Evolutionary conservation across 805 yeast genomes (phyloP), one percentile per base, ranked within the genome.

Genomic region (Candida qinlingensis): DNA sequence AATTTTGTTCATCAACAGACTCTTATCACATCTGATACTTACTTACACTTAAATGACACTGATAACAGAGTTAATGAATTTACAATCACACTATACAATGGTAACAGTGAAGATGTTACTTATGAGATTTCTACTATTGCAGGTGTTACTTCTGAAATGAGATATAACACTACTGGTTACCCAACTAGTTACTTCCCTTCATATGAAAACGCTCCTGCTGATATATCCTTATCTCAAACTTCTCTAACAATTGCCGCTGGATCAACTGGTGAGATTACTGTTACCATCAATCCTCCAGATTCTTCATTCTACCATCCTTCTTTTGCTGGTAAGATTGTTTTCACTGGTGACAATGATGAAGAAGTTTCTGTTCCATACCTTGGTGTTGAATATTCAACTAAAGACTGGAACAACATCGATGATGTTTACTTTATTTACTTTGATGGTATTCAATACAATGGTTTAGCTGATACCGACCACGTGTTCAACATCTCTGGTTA

Each of bases 321-420:
- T 4, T 53, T 45, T 33, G 42, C 36, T 33, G 56, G 56, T 51
- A 53, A 48, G 36, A 43, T 53, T 13, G 6, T 25, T 13, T 46
- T 53, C 39, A 7, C 4, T 13, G 56, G 56, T 45, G 48, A 42
- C 31, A 53, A 53, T 30, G 57, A 55, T 34, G 55, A 54, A 12
- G 7, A 41, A 7, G 44, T 49, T 10, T 31, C 39, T 31, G 55
- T 54, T 36, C 57, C 57, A 25, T 54, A 54, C 47, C 43, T 54
- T 54, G 57, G 57, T 43, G 52, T 51, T 29, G 46, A 51, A 39
- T 42, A 45, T 12, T 42, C 49, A 26, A 37, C 52, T 34, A 29
- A 44, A 5, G 48, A 25, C 3, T 54, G 57, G 57, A 37, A 48
- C 13, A 36, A 50, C 29, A 45, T 39, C 39, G 25, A 34, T 9